These are phyloP conservation scores for Cynanchum wilfordii DNA, from an alignment of 257 asterid genomes.

Conservation along the genomic window DNA sequence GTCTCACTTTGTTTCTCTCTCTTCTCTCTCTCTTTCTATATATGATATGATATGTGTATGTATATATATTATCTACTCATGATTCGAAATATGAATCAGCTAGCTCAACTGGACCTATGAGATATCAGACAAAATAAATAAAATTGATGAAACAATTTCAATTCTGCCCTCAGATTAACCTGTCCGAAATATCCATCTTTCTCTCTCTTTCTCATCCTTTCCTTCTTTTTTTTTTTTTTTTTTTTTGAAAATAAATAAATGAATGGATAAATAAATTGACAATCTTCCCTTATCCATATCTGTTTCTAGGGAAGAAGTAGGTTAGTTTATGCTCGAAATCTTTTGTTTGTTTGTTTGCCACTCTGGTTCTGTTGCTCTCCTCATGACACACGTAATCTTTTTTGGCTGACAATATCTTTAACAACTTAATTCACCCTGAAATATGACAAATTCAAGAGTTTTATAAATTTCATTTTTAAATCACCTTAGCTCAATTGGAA, in stretches of 20 bases:
- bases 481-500: too few species aligned
- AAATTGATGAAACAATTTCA: constrained; percentile 6
- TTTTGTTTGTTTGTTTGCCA: too few species aligned
- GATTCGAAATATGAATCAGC: constrained; percentile 13
- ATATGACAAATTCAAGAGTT: too few species aligned
- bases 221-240: constrained; percentile 13
- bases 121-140: constrained; percentile 9
- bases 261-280: not conserved
- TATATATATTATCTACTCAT: not conserved
- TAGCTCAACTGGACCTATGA: constrained; percentile 14
- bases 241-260: not conserved
- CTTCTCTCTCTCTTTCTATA: not conserved
- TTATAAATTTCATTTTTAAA: too few species aligned
- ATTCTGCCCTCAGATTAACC: not conserved
- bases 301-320: not conserved
- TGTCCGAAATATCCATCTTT: not conserved
- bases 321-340: too few species aligned
- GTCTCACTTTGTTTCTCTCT: not conserved
- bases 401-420: too few species aligned
- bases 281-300: not conserved
- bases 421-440: too few species aligned
- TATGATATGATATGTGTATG: too few species aligned
- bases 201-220: constrained; percentile 6
- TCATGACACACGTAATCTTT: too few species aligned
- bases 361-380: too few species aligned